These are phyloP conservation scores for Solanum virginianum DNA, from an alignment of 257 asterid species.

Conservation along the genomic window DNA sequence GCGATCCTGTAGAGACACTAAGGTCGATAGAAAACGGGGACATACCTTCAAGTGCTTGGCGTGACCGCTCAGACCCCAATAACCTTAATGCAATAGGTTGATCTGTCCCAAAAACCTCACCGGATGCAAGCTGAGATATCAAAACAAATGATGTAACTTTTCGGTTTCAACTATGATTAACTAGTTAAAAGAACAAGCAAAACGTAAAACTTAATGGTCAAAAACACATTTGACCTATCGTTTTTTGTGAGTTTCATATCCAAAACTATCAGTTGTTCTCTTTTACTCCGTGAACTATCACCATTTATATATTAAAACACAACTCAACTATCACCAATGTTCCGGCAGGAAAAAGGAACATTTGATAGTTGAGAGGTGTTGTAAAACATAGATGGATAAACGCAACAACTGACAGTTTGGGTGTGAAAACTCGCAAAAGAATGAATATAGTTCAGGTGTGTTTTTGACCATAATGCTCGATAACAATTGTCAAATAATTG, in stretches of 20 bases:
- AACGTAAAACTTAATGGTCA: not conserved
- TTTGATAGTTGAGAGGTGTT: not conserved
- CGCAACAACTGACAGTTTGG: not conserved
- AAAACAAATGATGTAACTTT: not conserved
- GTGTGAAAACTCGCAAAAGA: not conserved
- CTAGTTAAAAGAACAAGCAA: not conserved
- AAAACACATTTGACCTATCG: not conserved
- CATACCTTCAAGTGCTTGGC: slow-evolving; percentile 94
- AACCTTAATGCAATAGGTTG: slow-evolving; percentile 84
- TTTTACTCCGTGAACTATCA: not conserved
- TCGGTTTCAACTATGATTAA: not conserved
- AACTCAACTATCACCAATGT: not conserved
- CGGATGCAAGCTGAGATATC: slow-evolving; percentile 60
- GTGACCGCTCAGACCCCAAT: slow-evolving; percentile 85
- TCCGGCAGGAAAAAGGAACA: not conserved
- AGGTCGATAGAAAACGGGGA: not conserved
- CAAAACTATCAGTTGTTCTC: not conserved
- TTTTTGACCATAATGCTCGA: not conserved
- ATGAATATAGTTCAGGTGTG: not conserved
- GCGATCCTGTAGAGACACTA: not conserved
- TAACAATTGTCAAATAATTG: not conserved
- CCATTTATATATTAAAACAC: not conserved
- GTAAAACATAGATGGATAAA: not conserved
- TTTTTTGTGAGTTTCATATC: not conserved
- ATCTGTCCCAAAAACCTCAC: slow-evolving; percentile 85